A percentile compares a stretch with the other conserved stretches of the same genome.
Evolutionary conservation across 352 stramenopile genomes (phyloP).

Genomic region (Globisporangium parvum): DNA sequence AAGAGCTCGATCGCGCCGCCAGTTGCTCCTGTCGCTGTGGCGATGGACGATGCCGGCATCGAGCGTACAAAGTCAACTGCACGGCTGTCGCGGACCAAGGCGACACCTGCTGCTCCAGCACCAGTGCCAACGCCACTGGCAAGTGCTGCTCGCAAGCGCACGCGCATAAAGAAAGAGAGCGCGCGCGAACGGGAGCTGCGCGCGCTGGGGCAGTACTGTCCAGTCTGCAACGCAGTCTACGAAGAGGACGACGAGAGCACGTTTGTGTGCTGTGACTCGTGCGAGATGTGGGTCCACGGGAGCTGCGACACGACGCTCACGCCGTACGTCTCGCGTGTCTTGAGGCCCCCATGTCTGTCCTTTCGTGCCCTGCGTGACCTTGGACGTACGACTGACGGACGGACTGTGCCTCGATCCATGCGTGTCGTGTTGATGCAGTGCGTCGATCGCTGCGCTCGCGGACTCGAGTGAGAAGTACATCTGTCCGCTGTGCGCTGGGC

Average conservation of each 20-base stretch:
- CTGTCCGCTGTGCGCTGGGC: conserved; percentile 65
- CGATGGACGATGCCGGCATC: not conserved
- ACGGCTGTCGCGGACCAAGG: conserved; percentile 4
- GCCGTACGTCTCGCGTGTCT: conserved; percentile 32
- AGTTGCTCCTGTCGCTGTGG: not conserved
- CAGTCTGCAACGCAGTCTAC: conserved; percentile 80
- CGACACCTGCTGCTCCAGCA: not conserved
- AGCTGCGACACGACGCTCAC: conserved; percentile 65
- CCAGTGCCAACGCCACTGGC: not conserved
- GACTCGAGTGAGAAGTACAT: conserved; percentile 84
- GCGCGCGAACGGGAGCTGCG: conserved; percentile 72
- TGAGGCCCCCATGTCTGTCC: no score
- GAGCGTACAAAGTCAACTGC: not conserved
- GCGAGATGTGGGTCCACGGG: conserved; percentile 84
- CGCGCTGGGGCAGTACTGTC: conserved; percentile 78
- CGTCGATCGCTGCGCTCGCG: conserved; percentile 44
- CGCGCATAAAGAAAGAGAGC: conserved; percentile 49
- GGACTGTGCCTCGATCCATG: conserved; percentile 2
- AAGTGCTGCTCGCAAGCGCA: conserved; percentile 32
- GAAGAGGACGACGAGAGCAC: conserved; percentile 81
- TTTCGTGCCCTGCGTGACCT: not conserved
- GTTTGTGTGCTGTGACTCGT: conserved; percentile 87
- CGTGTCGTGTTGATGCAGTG: conserved; percentile 20
- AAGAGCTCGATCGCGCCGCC: conserved; percentile 5
- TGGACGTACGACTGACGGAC: conserved; percentile 2